Percentiles rank a stretch among this genome's conserved stretches.
Conservation (phyloP, 352 stramenopile genomes). For the Phytophthora pistaciae region DNA sequence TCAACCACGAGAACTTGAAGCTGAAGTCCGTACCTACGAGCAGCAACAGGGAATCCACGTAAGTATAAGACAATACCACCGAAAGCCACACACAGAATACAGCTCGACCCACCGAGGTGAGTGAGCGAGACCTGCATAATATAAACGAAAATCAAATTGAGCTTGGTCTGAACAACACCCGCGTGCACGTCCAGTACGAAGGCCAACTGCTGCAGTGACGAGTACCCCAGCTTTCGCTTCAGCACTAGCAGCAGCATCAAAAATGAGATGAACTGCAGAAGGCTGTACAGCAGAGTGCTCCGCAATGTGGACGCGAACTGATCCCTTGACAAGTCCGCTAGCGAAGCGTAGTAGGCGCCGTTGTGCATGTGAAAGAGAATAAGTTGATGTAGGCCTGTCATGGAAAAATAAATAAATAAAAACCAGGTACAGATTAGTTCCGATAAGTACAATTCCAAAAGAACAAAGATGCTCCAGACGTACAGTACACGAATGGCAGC, state of each 20-base stretch:
- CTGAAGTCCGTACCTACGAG: slow-evolving; percentile 32
- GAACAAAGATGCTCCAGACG: not conserved
- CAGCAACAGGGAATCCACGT: too few relatives aligned
- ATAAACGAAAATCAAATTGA: slow-evolving; percentile 45
- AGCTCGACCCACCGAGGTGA: slow-evolving; percentile 32
- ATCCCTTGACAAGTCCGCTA: slow-evolving; percentile 9
- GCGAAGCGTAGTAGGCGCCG: slow-evolving; percentile 25
- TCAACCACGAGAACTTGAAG: slow-evolving; percentile 35
- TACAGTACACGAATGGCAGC: slow-evolving; percentile 47
- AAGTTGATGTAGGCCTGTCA: slow-evolving; percentile 16
- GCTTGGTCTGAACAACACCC: slow-evolving; percentile 38
- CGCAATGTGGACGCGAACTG: slow-evolving; percentile 10
- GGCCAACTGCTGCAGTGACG: slow-evolving; percentile 33
- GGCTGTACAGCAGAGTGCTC: slow-evolving; percentile 27
- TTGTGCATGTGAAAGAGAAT: slow-evolving; percentile 39
- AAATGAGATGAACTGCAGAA: slow-evolving; percentile 25
- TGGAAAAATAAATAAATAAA: not conserved
- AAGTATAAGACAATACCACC: too few relatives aligned
- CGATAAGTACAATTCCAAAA: not conserved
- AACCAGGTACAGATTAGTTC: too few relatives aligned
- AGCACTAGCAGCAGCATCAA: slow-evolving; percentile 19
- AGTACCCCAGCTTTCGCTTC: slow-evolving; percentile 27
- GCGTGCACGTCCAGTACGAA: slow-evolving; percentile 44
- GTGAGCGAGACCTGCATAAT: slow-evolving; percentile 40
- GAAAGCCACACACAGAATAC: too few relatives aligned